A percentile compares a stretch with the other conserved stretches of the same genome.
These are phyloP conservation scores for Chalciporus pseudorubinellus DNA, from an alignment of 768 basidiomycete species.

Conservation along the genomic window DNA sequence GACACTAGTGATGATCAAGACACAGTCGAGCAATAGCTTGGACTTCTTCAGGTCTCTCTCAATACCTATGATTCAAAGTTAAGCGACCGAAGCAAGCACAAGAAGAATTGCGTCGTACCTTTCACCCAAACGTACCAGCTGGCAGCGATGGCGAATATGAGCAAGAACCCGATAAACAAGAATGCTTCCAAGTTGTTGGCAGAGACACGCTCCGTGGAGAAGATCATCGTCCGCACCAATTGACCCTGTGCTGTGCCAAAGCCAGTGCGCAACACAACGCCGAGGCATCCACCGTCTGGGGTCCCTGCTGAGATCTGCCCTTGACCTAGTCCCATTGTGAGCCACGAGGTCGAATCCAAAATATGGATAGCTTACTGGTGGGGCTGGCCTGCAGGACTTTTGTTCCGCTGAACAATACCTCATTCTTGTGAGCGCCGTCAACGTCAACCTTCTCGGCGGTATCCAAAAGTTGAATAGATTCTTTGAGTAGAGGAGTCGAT, in stretches of 20 bases:
- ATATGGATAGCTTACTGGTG: conserved; percentile 32
- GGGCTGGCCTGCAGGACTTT: conserved; percentile 83
- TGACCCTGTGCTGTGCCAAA: conserved; percentile 98
- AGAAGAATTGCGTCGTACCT: conserved; percentile 48
- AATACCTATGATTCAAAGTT: conserved; percentile 53
- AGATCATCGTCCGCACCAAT: conserved; percentile 98
- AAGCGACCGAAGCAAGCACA: background rate
- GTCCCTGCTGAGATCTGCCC: conserved; percentile 51
- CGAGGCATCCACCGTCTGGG: conserved; percentile 91
- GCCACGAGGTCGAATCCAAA: background rate
- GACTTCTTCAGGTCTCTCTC: conserved; percentile 92
- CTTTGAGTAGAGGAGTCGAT: conserved; percentile 94
- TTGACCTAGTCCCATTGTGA: conserved; percentile 19
- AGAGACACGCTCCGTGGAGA: conserved; percentile 93
- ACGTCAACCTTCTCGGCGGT: conserved; percentile 74
- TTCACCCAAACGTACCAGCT: conserved; percentile 99
- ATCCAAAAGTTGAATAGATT: conserved; percentile 86
- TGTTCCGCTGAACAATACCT: conserved; percentile 93
- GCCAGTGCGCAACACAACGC: conserved; percentile 89
- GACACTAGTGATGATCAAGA: conserved; percentile 95
- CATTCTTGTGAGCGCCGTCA: conserved; percentile 83
- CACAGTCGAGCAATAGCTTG: conserved; percentile 91
- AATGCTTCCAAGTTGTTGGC: conserved; percentile 96
- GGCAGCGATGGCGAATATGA: conserved; percentile 96
- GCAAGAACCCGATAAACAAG: conserved; percentile 96